Base-by-base conservation (phyloP, 2,329 filamentous ascomycete genomes). In the Pestalotiopsis sp. region DNA sequence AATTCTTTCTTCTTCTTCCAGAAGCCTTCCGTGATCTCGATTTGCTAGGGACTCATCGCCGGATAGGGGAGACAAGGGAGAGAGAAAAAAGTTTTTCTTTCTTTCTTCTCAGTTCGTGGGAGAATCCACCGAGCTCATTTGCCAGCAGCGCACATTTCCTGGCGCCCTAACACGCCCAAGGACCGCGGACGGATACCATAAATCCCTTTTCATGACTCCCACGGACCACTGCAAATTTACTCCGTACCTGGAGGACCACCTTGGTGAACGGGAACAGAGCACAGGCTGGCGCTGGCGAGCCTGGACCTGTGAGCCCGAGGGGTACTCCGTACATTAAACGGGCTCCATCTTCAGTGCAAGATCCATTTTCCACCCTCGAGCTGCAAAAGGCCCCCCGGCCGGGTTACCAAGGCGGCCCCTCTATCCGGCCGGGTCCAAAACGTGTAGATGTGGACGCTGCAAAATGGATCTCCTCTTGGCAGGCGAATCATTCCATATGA, bases 171-270 rank as follows among this genome's bases (percentile, higher is more conserved):
- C 17, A 52, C 44, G 17, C 44, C 44, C 20, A n/a, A 52, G 44
- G 44, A 52, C 44, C 44, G 44, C n/a, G 44, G 20, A 52, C 44
- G 44, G 44, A n/a, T 52, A 9, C 44, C 7, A 17, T 9, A 22
- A 52, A n/a, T 52, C 6, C 44, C 44, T 20, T 20, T 35, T 52
- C 17, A 5, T 52, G 44, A 52, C 44, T 52, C 14, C 17, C n/a
- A 17, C 44, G 17, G 17, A n/a, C 44, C 20, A 52, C 6, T 17
- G 17, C 44, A 52, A 9, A 48, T 48, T n/a, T n/a, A 63, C 38
- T 63, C 10, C 38, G n/a, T 22, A 65, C 62, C 62, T 56, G 62
- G 62, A 65, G 40, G 62, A 56, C 40, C 40, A 65, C 62, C 62
- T 30, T 65, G 62, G 35, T 55, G 62, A 35, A 65, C 20, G 52